A percentile compares a stretch with the other conserved stretches of the same genome.
phyloP scores from a whole-genome alignment of 1,284 basidiomycete genomes.

The Thecaphora thlaspeos region DNA sequence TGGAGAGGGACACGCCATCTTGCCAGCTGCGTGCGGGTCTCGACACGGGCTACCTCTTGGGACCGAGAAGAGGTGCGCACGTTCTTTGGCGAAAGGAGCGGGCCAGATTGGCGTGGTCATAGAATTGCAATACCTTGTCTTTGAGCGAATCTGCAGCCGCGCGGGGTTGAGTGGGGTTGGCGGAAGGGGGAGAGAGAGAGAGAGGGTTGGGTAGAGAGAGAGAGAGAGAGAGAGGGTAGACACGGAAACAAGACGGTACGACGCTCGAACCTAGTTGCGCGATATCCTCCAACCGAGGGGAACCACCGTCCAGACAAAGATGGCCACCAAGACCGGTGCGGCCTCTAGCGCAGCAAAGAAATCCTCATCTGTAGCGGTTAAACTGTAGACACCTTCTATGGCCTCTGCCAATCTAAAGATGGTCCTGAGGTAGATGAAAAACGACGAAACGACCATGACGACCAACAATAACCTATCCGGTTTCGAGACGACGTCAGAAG shows the following conservation, averaged over 20 bases:
- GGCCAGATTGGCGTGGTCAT: conserved; percentile 20
- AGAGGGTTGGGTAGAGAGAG: too few species aligned
- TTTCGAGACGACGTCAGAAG: conserved; percentile 7
- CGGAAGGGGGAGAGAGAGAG: too few species aligned
- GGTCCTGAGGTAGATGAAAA: conserved; percentile 58
- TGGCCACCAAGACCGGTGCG: conserved; percentile 58
- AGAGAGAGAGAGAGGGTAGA: too few species aligned
- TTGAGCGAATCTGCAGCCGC: too few species aligned
- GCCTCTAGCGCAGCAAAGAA: conserved; percentile 59
- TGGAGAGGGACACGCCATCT: too few species aligned
- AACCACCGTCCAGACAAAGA: conserved; percentile 61
- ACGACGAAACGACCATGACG: conserved; percentile 43
- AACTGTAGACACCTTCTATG: conserved; percentile 58
- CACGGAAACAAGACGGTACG: too few species aligned
- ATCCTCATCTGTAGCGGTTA: conserved; percentile 54
- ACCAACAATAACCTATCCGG: conserved; percentile 43
- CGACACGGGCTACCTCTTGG: conserved; percentile 24
- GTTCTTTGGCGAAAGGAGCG: conserved; percentile 31
- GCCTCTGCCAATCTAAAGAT: conserved; percentile 60
- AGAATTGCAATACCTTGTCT: neutral
- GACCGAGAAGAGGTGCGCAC: conserved; percentile 28
- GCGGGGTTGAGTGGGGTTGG: too few species aligned
- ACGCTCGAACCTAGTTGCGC: too few species aligned
- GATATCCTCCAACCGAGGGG: conserved; percentile 56
- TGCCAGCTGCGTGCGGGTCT: conserved; percentile 10